Base-by-base conservation (phyloP, 2,329 filamentous ascomycete genomes). In the Epichloe baconii region DNA sequence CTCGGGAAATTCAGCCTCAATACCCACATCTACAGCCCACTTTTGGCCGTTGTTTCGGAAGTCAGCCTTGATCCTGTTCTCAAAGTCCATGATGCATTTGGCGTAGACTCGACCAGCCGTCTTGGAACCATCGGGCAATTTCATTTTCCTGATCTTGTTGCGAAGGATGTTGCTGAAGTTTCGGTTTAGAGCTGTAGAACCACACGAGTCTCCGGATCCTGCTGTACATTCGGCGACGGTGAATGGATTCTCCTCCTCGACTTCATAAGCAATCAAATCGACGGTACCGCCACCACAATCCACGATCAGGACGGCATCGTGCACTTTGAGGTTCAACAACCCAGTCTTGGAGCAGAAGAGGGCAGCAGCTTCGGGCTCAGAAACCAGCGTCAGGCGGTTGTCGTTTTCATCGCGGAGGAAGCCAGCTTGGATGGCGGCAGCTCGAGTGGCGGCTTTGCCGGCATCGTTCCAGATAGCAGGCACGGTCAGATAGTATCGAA, bases 1-100 rank as follows among this genome's bases (percentile, higher is more conserved):
- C 65, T 97, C 93, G 40, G 91, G 91, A 73, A 94, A 97, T 65
- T 97, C 93, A 43, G 91, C 89, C 74, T 98, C 93, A 62, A 98
- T 97, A 64, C 93, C 93, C 47, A 98, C 93, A 66, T 98, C 93
- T 19, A 97, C 90, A 44, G 93, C 93, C 93, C 93, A 97, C 69
- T 97, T 97, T 70, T 97, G 91, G 47, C 91, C 90, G 68, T 96
- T 97, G 74, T 97, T 97, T 57, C 93, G 83, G 83, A 98, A 98
- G 69, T 97, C 93, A 47, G 93, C 93, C 77, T 98, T 98, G 79
- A 98, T 96, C 68, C 93, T 79, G 79, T 97, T 97, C 75, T 98
- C 93, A 63, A 98, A 98, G 71, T 98, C 93, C 91, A 97, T 97
- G 70, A 98, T 97, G 68, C 91, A 97, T 74, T 97, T 97, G 59